These are phyloP conservation scores for Venturia aucupariae DNA, from an alignment of 2,329 filamentous ascomycete species.

Conservation along the genomic window DNA sequence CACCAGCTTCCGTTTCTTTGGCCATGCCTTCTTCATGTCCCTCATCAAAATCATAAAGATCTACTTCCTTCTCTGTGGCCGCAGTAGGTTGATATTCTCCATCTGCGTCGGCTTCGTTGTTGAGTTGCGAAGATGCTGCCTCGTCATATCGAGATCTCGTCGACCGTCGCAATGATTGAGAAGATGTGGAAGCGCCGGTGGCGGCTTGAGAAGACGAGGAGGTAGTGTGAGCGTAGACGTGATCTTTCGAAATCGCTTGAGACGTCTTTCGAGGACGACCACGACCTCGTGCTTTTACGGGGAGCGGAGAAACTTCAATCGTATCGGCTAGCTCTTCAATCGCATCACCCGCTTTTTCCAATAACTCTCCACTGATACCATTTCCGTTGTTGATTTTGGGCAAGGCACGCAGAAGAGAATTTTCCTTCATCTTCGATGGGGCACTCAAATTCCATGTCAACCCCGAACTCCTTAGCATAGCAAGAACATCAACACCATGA, in stretches of 20 bases:
- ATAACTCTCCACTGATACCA: background rate
- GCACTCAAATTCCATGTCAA: slow-evolving; percentile 22
- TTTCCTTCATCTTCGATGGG: too few species aligned
- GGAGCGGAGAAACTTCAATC: background rate
- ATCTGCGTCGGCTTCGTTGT: background rate
- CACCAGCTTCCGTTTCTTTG: slow-evolving; percentile 28
- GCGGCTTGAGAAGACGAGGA: background rate
- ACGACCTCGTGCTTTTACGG: background rate
- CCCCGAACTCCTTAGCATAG: slow-evolving; percentile 36
- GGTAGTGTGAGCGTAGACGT: background rate
- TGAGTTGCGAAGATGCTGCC: too few species aligned
- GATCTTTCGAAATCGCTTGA: background rate
- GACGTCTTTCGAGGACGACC: slow-evolving; percentile 1
- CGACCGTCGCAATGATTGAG: background rate
- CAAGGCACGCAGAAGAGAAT: too few species aligned
- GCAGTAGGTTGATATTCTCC: background rate
- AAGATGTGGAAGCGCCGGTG: background rate
- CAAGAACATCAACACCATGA: slow-evolving; percentile 40
- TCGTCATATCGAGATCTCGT: background rate
- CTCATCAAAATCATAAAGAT: slow-evolving; percentile 22
- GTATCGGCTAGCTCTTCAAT: slow-evolving; percentile 4
- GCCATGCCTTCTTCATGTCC: slow-evolving; percentile 21
- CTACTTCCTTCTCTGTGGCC: slow-evolving; percentile 15
- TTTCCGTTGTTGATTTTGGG: background rate
- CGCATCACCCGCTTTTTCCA: background rate